Percentiles rank a stretch among this genome's conserved stretches.
Conservation (phyloP, 208 protist genomes). For the Leishmania lainsoni region DNA sequence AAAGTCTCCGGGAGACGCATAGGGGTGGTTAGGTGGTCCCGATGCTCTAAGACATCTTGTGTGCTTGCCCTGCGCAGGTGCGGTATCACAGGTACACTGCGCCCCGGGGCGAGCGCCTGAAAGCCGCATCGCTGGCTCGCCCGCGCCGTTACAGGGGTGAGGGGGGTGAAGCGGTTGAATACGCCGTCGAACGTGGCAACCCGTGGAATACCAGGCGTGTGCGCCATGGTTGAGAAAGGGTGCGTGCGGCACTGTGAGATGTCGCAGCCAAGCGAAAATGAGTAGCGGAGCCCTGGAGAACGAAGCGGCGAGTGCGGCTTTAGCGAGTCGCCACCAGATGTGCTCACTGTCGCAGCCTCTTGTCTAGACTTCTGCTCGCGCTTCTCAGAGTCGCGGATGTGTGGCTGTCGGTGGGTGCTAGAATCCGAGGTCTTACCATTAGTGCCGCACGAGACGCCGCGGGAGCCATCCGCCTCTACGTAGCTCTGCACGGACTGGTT, state of each 20-base stretch:
- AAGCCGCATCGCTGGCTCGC: constrained; percentile 33
- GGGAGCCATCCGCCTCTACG: constrained; percentile 7
- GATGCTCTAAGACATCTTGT: constrained; percentile 2
- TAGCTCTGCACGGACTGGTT: constrained; percentile 50
- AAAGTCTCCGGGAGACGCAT: constrained; percentile 70
- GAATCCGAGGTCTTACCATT: background rate
- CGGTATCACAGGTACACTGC: constrained; percentile 50
- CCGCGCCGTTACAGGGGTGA: constrained; percentile 23
- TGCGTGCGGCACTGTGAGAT: background rate
- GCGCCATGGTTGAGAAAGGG: background rate
- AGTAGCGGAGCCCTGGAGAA: background rate
- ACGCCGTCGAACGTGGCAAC: constrained; percentile 24
- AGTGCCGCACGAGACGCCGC: background rate
- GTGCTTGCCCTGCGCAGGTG: constrained; percentile 24
- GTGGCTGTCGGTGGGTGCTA: background rate
- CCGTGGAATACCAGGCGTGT: constrained; percentile 4
- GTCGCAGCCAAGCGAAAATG: background rate
- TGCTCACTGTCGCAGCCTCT: background rate
- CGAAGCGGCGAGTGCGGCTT: background rate
- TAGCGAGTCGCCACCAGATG: background rate
- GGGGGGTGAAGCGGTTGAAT: constrained; percentile 3
- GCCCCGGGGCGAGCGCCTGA: constrained; percentile 36
- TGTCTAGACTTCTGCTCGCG: background rate
- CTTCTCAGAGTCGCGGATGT: background rate
- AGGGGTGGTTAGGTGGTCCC: constrained; percentile 5